Evolutionary conservation across 345 rosid species (phyloP), one percentile per base, ranked within the genome.

Genomic region (Lepidium africanum): DNA sequence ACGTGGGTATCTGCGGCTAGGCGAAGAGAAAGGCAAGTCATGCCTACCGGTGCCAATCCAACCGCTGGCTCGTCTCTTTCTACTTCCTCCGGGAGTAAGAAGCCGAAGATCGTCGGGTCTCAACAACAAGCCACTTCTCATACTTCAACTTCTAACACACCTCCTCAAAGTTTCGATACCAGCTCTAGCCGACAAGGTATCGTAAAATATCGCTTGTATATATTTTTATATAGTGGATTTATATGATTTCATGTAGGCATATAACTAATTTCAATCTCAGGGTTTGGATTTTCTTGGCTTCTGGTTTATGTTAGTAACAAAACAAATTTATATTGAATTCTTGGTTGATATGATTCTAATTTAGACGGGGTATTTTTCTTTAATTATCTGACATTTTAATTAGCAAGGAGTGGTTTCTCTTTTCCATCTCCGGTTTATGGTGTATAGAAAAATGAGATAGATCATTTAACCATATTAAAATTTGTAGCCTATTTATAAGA

Each of bases 1-100:
- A 94, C 99, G 48, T 94, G 99, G 99, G 97, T 94, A 5, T 85
- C 99, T 6, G 96, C 99, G 0, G 84, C 99, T 3, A 61, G 96
- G 65, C 63, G 99, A 70, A 73, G 99, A 56, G 99, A 94, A 73
- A 86, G 99, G 15, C 96, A 91, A 80, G 81, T 87, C 32, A 81
- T 87, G 79, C 71, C 76, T 3, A 68, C 68, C 0, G 36, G 55
- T 5, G 67, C 40, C 1, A 49, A 59, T 7, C 85, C 69, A 13
- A 82, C 80, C 8, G 81, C 82, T 59, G 96, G 91, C 32, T 86
- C 96, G 7, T 85, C 97, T 4, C 87, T 67, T 19, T 91, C 97
- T 5, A 91, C 93, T 10, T 89, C 91, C 21, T 73, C 78, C 3
- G 97, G 92, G 7, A 72, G 77, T 3, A 94, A 94, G 80, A 94